Percentiles rank a stretch among this genome's conserved stretches.
These are phyloP conservation scores for Macrocybe gigantea DNA, from an alignment of 768 basidiomycete species.

Conservation along the genomic window DNA sequence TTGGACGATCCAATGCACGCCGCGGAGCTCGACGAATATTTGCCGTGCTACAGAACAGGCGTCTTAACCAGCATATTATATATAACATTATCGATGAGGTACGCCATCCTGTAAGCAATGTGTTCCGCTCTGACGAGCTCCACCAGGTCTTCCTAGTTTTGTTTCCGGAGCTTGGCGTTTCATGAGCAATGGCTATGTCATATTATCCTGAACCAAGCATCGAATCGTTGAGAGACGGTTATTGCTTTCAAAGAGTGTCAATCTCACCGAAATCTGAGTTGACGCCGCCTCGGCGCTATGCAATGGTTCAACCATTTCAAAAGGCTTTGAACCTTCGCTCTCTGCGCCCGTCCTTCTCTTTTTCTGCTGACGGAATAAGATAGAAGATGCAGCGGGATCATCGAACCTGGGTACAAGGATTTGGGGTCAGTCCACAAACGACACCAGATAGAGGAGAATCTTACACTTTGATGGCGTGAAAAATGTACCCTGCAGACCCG, in stretches of 20 bases:
- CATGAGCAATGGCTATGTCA: constrained; percentile 4
- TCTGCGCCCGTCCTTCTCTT: constrained; percentile 24
- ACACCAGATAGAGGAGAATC: constrained; percentile 5
- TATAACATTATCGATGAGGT: constrained; percentile 92
- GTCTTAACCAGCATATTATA: constrained; percentile 91
- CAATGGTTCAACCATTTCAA: neutral
- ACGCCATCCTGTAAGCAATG: constrained; percentile 8
- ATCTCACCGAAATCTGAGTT: neutral
- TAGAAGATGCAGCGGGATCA: constrained; percentile 53
- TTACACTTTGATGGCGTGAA: constrained; percentile 85
- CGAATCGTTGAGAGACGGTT: neutral
- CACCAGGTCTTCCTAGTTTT: constrained; percentile 46
- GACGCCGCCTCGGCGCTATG: too few species aligned
- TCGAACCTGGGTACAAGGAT: constrained; percentile 22
- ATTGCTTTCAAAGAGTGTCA: neutral
- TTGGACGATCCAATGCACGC: constrained; percentile 93
- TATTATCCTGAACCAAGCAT: neutral
- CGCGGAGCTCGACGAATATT: constrained; percentile 91
- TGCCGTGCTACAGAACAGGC: constrained; percentile 86
- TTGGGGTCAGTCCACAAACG: constrained; percentile 1
- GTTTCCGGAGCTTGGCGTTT: constrained; percentile 45
- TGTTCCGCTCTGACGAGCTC: neutral
- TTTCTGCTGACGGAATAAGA: constrained; percentile 41
- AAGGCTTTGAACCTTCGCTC: constrained; percentile 3
- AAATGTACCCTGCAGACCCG: constrained; percentile 83